These are phyloP conservation scores for Trichoderma pleuroti DNA, from an alignment of 2,329 filamentous ascomycete genomes.

Conservation along the genomic window DNA sequence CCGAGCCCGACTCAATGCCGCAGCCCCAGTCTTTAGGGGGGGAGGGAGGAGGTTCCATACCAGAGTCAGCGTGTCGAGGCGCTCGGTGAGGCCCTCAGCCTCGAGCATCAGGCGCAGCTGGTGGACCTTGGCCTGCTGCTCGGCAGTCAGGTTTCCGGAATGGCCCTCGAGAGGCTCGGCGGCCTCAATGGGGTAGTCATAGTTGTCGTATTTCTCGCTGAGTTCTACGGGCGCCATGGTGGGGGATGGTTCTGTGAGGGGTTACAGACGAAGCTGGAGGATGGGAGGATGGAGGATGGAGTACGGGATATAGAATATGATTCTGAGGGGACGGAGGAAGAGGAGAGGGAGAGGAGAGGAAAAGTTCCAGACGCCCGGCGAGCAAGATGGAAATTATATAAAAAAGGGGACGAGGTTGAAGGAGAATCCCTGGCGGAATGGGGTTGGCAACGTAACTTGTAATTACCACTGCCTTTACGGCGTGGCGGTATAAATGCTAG, in stretches of 20 bases:
- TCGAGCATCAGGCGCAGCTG: slow-evolving; percentile 86
- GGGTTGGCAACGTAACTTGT: slow-evolving; percentile 17
- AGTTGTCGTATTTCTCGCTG: slow-evolving; percentile 92
- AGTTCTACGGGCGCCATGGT: slow-evolving; percentile 55
- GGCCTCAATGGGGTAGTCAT: slow-evolving; percentile 82
- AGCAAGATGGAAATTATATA: slow-evolving; percentile 12
- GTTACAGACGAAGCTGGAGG: background rate
- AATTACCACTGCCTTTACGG: slow-evolving; percentile 17
- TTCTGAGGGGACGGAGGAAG: background rate
- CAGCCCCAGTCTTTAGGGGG: background rate
- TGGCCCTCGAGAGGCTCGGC: slow-evolving; percentile 70
- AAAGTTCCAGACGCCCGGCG: background rate
- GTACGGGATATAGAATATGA: background rate
- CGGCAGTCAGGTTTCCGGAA: slow-evolving; percentile 78
- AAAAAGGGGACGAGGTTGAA: slow-evolving; percentile 16
- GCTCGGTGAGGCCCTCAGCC: slow-evolving; percentile 73
- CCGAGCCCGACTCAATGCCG: background rate
- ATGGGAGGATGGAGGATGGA: background rate
- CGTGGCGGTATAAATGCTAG: slow-evolving; percentile 19
- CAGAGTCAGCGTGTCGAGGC: slow-evolving; percentile 88
- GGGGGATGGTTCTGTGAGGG: slow-evolving; percentile 20
- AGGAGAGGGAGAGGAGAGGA: background rate
- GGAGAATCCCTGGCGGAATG: slow-evolving; percentile 10
- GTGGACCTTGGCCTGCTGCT: slow-evolving; percentile 84
- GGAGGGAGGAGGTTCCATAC: slow-evolving; percentile 45